Base-by-base conservation (phyloP, 1,139 yeast genomes). In the Candida anutae region DNA sequence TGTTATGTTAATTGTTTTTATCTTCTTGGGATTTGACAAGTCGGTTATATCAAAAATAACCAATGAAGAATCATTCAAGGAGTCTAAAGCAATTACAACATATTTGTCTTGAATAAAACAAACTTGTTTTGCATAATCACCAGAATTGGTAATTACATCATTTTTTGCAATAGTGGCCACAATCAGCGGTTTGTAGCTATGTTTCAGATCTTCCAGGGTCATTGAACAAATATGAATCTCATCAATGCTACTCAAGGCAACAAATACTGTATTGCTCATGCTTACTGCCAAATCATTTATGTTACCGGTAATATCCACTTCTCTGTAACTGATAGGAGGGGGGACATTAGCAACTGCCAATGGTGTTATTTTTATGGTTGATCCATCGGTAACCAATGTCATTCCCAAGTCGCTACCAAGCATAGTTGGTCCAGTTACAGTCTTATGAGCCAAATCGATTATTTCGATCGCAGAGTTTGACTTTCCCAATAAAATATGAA, bases 271-370 rank as follows among this genome's bases (percentile, higher is more conserved):
- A 48, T 81, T 83, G n/a, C 75, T 58, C 24, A 64, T 54, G 35
- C 78, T 72, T 2, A 78, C 71, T 0, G 94, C 79, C 30, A 74
- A 69, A 44, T 80, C 85, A 15, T 66, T 54, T 9, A 87, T 75
- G 31, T 72, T 69, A 2, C 55, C 62, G 1, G 32, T 42, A 8
- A 77, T 55, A 11, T 68, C 69, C 26, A 81, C 53, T 27, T 77
- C 83, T 36, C 94, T 67, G 50, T 69, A 81, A 22, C 85, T 69
- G 48, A 84, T 74, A 23, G 99, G 99, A 2, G 99, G 99, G 3
- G 99, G 99, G 5, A 87, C 93, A 49, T 79, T 85, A 1, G 96
- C 95, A 21, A 79, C 53, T 1, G 81, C 67, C 22, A 93, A 62
- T 0, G 98, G 97, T 0, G 98, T 88, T 17, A 87, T 57, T 42